Percentiles rank a stretch among this genome's conserved stretches.
phyloP scores from a whole-genome alignment of 495 filamentous ascomycete species.

The Penicillium goetzii region DNA sequence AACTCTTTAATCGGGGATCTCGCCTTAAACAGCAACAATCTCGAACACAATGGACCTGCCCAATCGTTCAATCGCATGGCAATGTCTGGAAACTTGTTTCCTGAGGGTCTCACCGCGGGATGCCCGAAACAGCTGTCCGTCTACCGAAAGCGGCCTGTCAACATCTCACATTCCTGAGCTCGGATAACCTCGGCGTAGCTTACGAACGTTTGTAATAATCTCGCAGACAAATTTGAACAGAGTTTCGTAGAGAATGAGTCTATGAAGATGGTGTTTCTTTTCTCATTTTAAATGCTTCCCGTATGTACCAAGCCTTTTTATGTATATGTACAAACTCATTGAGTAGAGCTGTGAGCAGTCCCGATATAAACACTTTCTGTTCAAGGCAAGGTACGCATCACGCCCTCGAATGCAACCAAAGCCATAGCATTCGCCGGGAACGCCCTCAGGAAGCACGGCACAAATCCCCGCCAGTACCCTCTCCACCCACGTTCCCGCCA shows the following conservation, averaged over 20 bases:
- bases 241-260: not conserved
- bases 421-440: constrained; percentile 98
- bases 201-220: not conserved
- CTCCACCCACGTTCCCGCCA: constrained; percentile 71
- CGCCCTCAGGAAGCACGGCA: constrained; percentile 89
- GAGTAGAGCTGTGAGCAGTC: not conserved
- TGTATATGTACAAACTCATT: constrained; percentile 15
- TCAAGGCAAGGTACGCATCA: constrained; percentile 76
- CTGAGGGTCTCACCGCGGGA: constrained; percentile 15
- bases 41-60: not conserved
- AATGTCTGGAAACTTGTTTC: not conserved
- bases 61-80: constrained; percentile 9
- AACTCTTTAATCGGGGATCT: constrained; percentile 4
- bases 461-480: constrained; percentile 92
- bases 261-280: not conserved
- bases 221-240: not conserved
- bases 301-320: not conserved
- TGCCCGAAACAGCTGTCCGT: constrained; percentile 22
- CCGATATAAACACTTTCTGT: not conserved
- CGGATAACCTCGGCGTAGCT: not conserved
- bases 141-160: constrained; percentile 28
- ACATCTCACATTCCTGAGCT: constrained; percentile 25
- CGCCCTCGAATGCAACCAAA: constrained; percentile 88
- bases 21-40: not conserved
- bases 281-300: not conserved